A percentile compares a stretch with the other conserved stretches of the same genome.
These are phyloP conservation scores for Guyanaporus albipodus DNA, from an alignment of 768 basidiomycete species.

Conservation along the genomic window DNA sequence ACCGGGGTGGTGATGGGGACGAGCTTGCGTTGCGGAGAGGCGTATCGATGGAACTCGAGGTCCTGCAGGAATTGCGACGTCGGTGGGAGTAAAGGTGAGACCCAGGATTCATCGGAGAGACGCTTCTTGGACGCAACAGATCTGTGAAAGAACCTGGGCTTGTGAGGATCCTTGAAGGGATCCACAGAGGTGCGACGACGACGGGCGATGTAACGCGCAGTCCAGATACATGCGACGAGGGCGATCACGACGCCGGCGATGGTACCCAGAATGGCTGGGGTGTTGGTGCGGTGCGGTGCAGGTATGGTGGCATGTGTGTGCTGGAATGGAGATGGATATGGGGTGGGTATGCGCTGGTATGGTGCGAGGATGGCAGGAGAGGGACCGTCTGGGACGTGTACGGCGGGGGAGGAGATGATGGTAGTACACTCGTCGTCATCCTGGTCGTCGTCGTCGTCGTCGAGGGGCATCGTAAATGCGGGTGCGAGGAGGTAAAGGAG, in stretches of 20 bases:
- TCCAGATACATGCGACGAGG: conserved; percentile 3
- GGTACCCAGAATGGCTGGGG: conserved; percentile 15
- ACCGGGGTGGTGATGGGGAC: conserved; percentile 16
- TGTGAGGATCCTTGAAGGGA: conserved; percentile 13
- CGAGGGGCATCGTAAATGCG: conserved; percentile 6
- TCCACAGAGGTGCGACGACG: conserved; percentile 4
- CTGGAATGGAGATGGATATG: conserved; percentile 10
- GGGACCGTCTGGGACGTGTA: conserved; percentile 1
- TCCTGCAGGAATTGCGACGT: conserved; percentile 10
- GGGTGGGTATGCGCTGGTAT: conserved; percentile 7
- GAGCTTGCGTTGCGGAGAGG: conserved; percentile 12
- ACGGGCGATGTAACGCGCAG: conserved; percentile 11
- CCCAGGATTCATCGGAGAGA: conserved; percentile 28
- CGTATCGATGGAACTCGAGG: conserved; percentile 9
- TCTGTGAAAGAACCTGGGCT: conserved; percentile 3
- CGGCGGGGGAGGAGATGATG: too few species aligned
- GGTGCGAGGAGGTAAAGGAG: conserved; percentile 7
- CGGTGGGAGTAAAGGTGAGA: conserved; percentile 13
- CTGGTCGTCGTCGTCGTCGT: conserved; percentile 9
- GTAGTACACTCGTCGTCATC: conserved; percentile 1
- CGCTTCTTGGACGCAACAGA: conserved; percentile 11
- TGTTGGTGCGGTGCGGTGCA: background rate
- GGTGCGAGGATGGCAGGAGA: conserved; percentile 9
- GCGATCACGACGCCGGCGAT: conserved; percentile 15
- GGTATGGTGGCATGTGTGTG: conserved; percentile 10